phyloP scores from a whole-genome alignment of 78 protist species.

The Dictyostelium brefeldianum region DNA sequence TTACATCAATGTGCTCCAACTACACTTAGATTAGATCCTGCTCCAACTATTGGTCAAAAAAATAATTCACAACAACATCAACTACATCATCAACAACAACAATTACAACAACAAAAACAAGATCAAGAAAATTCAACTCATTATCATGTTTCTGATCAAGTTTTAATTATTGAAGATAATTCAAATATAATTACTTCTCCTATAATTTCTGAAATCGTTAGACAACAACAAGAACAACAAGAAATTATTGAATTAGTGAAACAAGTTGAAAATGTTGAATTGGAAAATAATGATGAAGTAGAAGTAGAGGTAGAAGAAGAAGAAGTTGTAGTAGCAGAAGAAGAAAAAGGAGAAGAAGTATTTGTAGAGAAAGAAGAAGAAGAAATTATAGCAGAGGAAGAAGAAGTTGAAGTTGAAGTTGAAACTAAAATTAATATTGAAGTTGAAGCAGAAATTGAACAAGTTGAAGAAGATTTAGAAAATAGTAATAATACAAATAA shows the following conservation, averaged over 20 bases:
- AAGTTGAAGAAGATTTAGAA: background rate
- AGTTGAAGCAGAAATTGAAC: background rate
- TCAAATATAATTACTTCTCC: background rate
- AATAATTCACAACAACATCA: background rate
- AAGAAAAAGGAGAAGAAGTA: background rate
- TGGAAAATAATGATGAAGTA: background rate
- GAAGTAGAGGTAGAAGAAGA: background rate
- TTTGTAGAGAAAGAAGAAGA: background rate
- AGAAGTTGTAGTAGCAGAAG: background rate
- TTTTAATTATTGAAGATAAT: background rate
- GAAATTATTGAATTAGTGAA: too few species aligned
- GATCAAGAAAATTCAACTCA: background rate
- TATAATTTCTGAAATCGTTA: background rate
- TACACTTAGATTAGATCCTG: background rate
- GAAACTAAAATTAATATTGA: background rate
- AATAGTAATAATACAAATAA: constrained; percentile 16
- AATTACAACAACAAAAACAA: constrained; percentile 3
- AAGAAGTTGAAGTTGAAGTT: background rate
- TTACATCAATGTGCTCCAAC: background rate
- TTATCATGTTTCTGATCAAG: background rate
- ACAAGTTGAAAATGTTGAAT: background rate
- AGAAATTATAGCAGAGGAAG: background rate
- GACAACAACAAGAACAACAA: background rate
- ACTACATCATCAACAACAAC: background rate
- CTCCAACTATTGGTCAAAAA: constrained; percentile 24